Percentiles rank a stretch among this genome's conserved stretches.
Evolutionary conservation across 2,329 filamentous ascomycete species (phyloP).

Genomic region (Ophiostoma ips): DNA sequence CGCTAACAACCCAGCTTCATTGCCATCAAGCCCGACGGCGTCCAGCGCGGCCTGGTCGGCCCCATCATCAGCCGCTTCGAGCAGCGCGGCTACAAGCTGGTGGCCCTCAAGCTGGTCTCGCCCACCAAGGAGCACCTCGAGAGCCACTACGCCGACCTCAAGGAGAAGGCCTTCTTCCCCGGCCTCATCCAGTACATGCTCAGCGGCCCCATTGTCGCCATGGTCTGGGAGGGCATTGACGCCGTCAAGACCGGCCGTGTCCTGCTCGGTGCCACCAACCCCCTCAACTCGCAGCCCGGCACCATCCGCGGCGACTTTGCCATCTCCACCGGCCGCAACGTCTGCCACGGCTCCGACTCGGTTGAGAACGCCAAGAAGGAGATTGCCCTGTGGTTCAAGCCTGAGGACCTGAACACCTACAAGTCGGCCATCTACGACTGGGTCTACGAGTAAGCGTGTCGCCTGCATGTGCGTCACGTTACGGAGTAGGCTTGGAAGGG

Average conservation of each 20-base stretch:
- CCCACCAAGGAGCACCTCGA: slow-evolving; percentile 92
- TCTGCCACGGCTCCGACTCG: slow-evolving; percentile 98
- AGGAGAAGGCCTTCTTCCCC: slow-evolving; percentile 91
- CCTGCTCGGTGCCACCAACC: slow-evolving; percentile 98
- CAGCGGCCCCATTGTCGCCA: slow-evolving; percentile 92
- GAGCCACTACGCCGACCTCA: slow-evolving; percentile 91
- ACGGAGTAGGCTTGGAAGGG: too few species aligned
- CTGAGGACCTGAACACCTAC: slow-evolving; percentile 72
- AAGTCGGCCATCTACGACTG: slow-evolving; percentile 77
- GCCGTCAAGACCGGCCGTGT: slow-evolving; percentile 95
- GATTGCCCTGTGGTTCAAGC: slow-evolving; percentile 96
- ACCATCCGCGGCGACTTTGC: slow-evolving; percentile 93
- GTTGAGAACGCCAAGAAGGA: slow-evolving; percentile 99
- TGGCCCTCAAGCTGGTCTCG: slow-evolving; percentile 86
- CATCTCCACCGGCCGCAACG: slow-evolving; percentile 88
- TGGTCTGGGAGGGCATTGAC: slow-evolving; percentile 99
- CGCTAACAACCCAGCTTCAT: slow-evolving; percentile 62
- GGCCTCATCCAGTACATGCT: slow-evolving; percentile 92
- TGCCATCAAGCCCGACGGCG: slow-evolving; percentile 99
- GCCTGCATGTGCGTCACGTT: not conserved
- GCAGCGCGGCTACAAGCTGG: slow-evolving; percentile 97
- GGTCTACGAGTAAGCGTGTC: slow-evolving; percentile 63
- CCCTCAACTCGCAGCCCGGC: slow-evolving; percentile 80
- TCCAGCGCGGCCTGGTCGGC: slow-evolving; percentile 94
- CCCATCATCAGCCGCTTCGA: slow-evolving; percentile 98